These are phyloP conservation scores for Ulota crispa DNA, from an alignment of 225 moss, liverwort and hornwort species.

Conservation along the genomic window DNA sequence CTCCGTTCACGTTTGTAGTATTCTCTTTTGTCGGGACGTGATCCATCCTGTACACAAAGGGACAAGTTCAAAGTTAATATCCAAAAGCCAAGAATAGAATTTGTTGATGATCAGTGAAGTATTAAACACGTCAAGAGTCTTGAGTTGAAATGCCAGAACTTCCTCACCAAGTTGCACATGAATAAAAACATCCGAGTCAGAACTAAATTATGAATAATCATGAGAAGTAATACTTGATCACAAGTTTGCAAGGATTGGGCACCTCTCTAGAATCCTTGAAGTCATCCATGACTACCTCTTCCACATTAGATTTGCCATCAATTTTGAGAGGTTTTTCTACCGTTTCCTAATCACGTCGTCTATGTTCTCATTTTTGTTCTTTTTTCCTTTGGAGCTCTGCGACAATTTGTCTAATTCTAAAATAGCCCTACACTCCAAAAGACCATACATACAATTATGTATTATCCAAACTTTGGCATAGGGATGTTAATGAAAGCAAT, in stretches of 20 bases:
- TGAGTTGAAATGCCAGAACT: neutral
- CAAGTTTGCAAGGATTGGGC: neutral
- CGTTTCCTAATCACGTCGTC: conserved; percentile 68
- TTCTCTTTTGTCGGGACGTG: conserved; percentile 63
- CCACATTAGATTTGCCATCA: conserved; percentile 57
- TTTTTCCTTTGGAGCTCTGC: conserved; percentile 87
- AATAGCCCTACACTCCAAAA: conserved; percentile 71
- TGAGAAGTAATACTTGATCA: neutral
- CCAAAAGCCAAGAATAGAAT: too few relatives aligned
- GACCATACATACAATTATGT: neutral
- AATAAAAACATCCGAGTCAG: neutral
- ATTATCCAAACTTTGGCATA: neutral
- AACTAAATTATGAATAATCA: neutral
- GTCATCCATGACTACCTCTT: conserved; percentile 51
- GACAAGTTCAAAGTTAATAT: neutral
- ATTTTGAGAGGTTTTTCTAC: conserved; percentile 48
- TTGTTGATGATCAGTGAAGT: neutral
- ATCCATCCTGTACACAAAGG: conserved; percentile 48
- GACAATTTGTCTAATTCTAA: conserved; percentile 79
- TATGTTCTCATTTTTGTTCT: conserved; percentile 71
- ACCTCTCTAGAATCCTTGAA: conserved; percentile 75
- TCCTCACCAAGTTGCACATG: conserved; percentile 2
- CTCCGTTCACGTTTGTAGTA: conserved; percentile 56
- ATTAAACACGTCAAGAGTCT: conserved; percentile 1
- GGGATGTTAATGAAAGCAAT: neutral